phyloP scores from a whole-genome alignment of 2,329 filamentous ascomycete genomes.

The Fusarium protoensiforme region DNA sequence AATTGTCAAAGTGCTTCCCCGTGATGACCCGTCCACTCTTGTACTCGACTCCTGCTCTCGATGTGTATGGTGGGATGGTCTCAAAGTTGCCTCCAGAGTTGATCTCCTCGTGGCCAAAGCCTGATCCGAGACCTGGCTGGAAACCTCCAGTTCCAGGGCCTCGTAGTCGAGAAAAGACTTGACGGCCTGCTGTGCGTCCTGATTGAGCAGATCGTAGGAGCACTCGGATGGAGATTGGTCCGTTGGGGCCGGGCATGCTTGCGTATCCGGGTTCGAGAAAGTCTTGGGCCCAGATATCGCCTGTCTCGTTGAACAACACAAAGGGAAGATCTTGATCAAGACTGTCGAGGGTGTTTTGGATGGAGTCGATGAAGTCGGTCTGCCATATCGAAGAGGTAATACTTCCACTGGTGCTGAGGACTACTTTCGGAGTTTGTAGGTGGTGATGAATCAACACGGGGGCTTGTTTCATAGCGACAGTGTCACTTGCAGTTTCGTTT shows the following conservation, averaged over 20 bases:
- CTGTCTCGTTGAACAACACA: slow-evolving; percentile 33
- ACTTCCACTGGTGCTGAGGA: slow-evolving; percentile 39
- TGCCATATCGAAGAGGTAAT: slow-evolving; percentile 3
- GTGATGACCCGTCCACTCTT: slow-evolving; percentile 36
- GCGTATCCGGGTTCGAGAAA: slow-evolving; percentile 52
- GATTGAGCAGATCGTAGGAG: slow-evolving; percentile 47
- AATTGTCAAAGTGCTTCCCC: slow-evolving; percentile 11
- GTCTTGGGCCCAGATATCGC: slow-evolving; percentile 53
- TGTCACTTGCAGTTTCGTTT: slow-evolving; percentile 29
- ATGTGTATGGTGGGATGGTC: slow-evolving; percentile 49
- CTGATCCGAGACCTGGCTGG: slow-evolving; percentile 31
- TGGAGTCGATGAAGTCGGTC: slow-evolving; percentile 31
- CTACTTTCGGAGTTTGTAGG: slow-evolving; percentile 41
- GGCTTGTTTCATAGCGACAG: slow-evolving; percentile 49
- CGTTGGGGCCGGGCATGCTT: slow-evolving; percentile 51
- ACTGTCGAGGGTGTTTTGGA: slow-evolving; percentile 17
- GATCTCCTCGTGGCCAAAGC: slow-evolving; percentile 21
- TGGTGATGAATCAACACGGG: slow-evolving; percentile 53
- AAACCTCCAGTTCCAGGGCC: slow-evolving; percentile 46
- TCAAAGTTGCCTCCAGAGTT: slow-evolving; percentile 50
- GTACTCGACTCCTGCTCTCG: slow-evolving; percentile 36
- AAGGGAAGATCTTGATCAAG: slow-evolving; percentile 35
- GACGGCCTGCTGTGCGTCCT: slow-evolving; percentile 41
- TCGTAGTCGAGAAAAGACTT: slow-evolving; percentile 48
- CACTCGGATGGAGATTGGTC: slow-evolving; percentile 46